Evolutionary conservation across 345 rosid genomes (phyloP), one percentile per base, ranked within the genome.

Genomic region (Ailanthus altissimus): DNA sequence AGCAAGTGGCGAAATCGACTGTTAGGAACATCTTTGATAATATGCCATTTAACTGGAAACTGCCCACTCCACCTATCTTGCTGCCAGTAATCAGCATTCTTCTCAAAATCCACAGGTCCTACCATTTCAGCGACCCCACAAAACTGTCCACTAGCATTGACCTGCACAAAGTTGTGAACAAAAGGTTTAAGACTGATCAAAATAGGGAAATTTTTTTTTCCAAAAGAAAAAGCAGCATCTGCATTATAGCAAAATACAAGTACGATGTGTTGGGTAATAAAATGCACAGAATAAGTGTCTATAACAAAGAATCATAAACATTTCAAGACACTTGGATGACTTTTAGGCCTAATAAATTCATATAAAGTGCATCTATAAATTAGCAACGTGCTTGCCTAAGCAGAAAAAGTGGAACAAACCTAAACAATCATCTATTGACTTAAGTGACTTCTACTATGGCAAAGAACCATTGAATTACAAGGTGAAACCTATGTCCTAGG

Each of bases 41-140:
- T 80, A 82, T 79, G 94, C 94, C 94, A 91, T 62, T 83, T 81
- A 60, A 91, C 91, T 72, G 93, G 93, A 83, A 91, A 91, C 86
- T 91, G 94, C 71, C 94, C 94, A 78, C 82, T 91, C 94, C 94
- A 91, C 80, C 91, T 83, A 77, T 89, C 94, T 60, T 89, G 94
- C 79, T 89, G 90, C 94, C 94, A 89, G 78, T 89, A 80, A 63
- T 81, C 93, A 77, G 90, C 93, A 81, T 89, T 81, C 67, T 79
- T 91, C 74, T 88, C 93, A 82, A 91, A 91, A 83, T 91, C 91
- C 12, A 91, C 91, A 69, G 87, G 85, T 72, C 93, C 94, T 43
- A 79, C 81, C 94, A 91, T 91, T 84, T 91, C 90, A 2, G 94
- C 85, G 13, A 89, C 89, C 79, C 94, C 94, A 73, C 94, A 91